phyloP scores from a whole-genome alignment of 768 basidiomycete species.

The Amanita inopinata region DNA sequence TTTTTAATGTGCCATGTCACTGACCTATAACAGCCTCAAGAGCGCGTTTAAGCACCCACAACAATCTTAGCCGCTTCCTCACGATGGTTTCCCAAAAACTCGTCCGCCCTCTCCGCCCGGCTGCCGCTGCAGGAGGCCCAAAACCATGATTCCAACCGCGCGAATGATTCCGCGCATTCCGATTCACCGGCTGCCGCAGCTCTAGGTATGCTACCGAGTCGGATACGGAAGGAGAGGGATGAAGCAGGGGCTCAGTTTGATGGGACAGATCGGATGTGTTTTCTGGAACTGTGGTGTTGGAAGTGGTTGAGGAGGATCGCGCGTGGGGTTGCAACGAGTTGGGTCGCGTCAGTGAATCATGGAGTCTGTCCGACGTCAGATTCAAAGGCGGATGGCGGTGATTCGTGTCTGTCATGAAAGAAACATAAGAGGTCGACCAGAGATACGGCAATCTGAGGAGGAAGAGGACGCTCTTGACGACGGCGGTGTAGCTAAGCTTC shows the following conservation, averaged over 20 bases:
- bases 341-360: neutral
- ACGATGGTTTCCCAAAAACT: slow-evolving; percentile 15
- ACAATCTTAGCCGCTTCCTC: slow-evolving; percentile 16
- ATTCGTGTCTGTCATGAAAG: slow-evolving; percentile 1
- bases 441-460: neutral
- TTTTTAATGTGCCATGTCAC: too few relatives aligned
- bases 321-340: neutral
- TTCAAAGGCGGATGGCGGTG: neutral
- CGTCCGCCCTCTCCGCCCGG: slow-evolving; percentile 16
- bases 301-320: slow-evolving; percentile 13
- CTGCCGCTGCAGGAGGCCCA: slow-evolving; percentile 19
- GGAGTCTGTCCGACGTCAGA: neutral
- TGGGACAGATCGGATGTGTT: slow-evolving; percentile 22
- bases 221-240: slow-evolving; percentile 17
- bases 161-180: too few relatives aligned
- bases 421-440: neutral
- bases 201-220: slow-evolving; percentile 20
- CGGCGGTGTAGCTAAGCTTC: too few relatives aligned
- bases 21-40: slow-evolving; percentile 25
- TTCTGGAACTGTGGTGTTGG: slow-evolving; percentile 18
- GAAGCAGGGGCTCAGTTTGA: slow-evolving; percentile 27
- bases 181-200: slow-evolving; percentile 16
- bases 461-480: too few relatives aligned
- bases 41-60: slow-evolving; percentile 15
- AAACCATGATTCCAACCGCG: too few relatives aligned